Conservation (phyloP, 306 rosid genomes). For the Cicer pinnatifidum region DNA sequence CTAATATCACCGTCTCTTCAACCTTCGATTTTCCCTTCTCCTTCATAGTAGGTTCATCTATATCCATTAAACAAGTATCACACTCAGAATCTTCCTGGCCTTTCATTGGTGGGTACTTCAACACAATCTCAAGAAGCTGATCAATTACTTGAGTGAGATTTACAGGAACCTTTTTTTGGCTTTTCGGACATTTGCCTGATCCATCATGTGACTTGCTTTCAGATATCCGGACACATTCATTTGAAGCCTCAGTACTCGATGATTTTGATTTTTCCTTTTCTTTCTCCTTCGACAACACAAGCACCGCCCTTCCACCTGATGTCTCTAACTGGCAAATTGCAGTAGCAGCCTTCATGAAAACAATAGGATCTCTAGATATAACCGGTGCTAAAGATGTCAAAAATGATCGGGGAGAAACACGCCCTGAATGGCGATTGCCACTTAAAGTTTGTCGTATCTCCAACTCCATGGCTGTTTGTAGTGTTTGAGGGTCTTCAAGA, state of each 20-base stretch:
- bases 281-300: conserved; percentile 83
- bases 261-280: conserved; percentile 84
- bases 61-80: conserved; percentile 75
- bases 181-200: conserved; percentile 73
- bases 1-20: conserved; percentile 60
- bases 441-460: conserved; percentile 86
- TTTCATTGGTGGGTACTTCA: conserved; percentile 68
- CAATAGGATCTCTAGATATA: conserved; percentile 91
- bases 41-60: conserved; percentile 87
- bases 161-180: conserved; percentile 87
- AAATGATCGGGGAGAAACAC: conserved; percentile 74
- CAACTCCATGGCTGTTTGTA: conserved; percentile 95
- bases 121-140: conserved; percentile 93
- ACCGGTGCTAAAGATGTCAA: conserved; percentile 92
- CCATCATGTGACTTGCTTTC: conserved; percentile 86
- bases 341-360: conserved; percentile 94
- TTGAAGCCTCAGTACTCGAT: conserved; percentile 71
- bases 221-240: conserved; percentile 75
- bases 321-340: conserved; percentile 92
- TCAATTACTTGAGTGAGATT: conserved; percentile 94
- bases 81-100: conserved; percentile 58
- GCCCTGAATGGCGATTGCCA: conserved; percentile 85
- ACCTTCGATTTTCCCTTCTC: conserved; percentile 96
- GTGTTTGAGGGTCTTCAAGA: conserved; percentile 97
- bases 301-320: conserved; percentile 84